Conservation (phyloP, 768 basidiomycete genomes). For the Asterophora parasitica region DNA sequence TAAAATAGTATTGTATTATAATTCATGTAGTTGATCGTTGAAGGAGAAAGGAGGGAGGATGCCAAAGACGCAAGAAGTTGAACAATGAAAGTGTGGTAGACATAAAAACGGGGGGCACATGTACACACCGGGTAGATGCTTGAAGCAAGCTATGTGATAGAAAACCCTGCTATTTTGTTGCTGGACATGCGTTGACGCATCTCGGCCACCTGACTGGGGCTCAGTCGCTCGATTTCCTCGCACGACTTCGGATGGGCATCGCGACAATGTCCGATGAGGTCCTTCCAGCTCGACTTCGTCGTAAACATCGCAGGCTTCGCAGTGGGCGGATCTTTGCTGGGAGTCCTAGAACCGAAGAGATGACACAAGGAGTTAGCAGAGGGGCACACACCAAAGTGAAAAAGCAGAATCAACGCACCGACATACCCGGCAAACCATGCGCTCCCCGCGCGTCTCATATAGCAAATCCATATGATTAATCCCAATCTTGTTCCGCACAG, state of each 20-base stretch:
- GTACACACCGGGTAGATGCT: too few relatives aligned
- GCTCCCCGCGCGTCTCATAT: constrained; percentile 21
- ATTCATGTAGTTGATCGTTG: too few relatives aligned
- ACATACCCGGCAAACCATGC: constrained; percentile 27
- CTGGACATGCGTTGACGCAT: constrained; percentile 21
- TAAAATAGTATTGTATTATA: too few relatives aligned
- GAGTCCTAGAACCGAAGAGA: constrained; percentile 4
- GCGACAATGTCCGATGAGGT: constrained; percentile 29
- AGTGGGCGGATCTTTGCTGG: constrained; percentile 1
- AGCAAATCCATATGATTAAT: constrained; percentile 29
- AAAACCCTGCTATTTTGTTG: constrained; percentile 9
- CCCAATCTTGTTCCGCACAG: constrained; percentile 21
- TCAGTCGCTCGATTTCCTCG: constrained; percentile 26
- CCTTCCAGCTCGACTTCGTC: constrained; percentile 23
- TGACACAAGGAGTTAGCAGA: not conserved
- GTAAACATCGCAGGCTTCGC: constrained; percentile 20
- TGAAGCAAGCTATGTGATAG: too few relatives aligned
- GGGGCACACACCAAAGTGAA: not conserved
- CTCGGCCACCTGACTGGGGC: constrained; percentile 29
- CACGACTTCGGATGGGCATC: constrained; percentile 26
- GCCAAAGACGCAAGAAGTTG: too few relatives aligned
- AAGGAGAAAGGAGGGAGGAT: too few relatives aligned
- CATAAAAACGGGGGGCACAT: too few relatives aligned
- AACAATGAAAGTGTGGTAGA: too few relatives aligned
- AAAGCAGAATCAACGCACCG: constrained; percentile 17